These are phyloP conservation scores for Sisymbrium irio DNA, from an alignment of 345 rosid species.

Conservation along the genomic window DNA sequence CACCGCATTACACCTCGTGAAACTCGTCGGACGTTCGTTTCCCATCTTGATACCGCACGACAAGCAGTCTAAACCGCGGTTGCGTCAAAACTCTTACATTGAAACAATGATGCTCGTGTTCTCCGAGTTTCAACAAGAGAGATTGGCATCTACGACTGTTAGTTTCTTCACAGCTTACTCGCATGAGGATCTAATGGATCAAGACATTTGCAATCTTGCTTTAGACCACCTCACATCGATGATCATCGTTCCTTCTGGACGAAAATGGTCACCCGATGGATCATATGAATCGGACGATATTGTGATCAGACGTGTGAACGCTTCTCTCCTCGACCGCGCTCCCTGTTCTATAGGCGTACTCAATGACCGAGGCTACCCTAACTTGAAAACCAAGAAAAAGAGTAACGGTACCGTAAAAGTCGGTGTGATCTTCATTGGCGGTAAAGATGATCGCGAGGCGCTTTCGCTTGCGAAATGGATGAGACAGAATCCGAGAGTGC, in stretches of 20 bases:
- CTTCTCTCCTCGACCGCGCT: slow-evolving; percentile 27
- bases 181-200: slow-evolving; percentile 45
- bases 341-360: slow-evolving; percentile 35
- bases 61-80: slow-evolving; percentile 10
- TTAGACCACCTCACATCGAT: slow-evolving; percentile 39
- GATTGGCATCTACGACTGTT: slow-evolving; percentile 19
- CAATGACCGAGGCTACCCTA: slow-evolving; percentile 23
- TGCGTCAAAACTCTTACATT: slow-evolving; percentile 25
- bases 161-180: slow-evolving; percentile 42
- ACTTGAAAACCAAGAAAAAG: slow-evolving; percentile 1
- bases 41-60: slow-evolving; percentile 54
- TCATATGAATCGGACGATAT: slow-evolving; percentile 27
- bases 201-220: slow-evolving; percentile 52
- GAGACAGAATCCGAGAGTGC: slow-evolving; percentile 34
- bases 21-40: slow-evolving; percentile 44
- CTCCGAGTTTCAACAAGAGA: slow-evolving; percentile 29
- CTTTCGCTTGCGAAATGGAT: slow-evolving; percentile 48
- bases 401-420: neutral
- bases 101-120: slow-evolving; percentile 39
- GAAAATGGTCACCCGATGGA: slow-evolving; percentile 45
- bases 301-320: slow-evolving; percentile 28
- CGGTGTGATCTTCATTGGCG: slow-evolving; percentile 56
- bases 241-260: slow-evolving; percentile 48
- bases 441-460: slow-evolving; percentile 63
- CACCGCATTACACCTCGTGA: slow-evolving; percentile 47